Percentiles rank a stretch among this genome's conserved stretches.
These are phyloP conservation scores for Sutorius australiensis DNA, from an alignment of 768 basidiomycete species.

Conservation along the genomic window DNA sequence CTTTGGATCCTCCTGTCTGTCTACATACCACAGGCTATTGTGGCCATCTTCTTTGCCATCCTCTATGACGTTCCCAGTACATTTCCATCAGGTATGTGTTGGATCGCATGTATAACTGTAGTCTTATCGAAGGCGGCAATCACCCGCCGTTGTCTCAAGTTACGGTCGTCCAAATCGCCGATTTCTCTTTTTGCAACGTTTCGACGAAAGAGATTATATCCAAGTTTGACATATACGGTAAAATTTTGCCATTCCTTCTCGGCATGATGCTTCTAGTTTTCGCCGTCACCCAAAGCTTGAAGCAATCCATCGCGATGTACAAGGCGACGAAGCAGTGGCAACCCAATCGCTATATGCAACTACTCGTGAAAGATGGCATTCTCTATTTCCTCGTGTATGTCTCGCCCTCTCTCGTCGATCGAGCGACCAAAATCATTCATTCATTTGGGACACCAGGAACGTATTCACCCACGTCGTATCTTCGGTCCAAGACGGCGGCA, in stretches of 20 bases:
- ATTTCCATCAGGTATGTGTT: not conserved
- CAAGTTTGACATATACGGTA: not conserved
- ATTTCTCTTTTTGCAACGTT: not conserved
- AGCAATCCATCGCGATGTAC: not conserved
- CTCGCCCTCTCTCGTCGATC: not conserved
- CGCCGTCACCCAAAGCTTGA: not conserved
- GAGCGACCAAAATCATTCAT: not conserved
- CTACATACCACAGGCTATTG: not conserved
- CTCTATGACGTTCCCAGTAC: not conserved
- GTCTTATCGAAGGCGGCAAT: not conserved
- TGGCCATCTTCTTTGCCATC: not conserved
- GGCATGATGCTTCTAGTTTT: not conserved
- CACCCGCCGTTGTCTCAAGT: not conserved
- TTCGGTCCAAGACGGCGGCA: not conserved
- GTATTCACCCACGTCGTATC: not conserved
- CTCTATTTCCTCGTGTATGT: slow-evolving; percentile 2
- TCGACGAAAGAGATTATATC: not conserved
- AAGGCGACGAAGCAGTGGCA: not conserved
- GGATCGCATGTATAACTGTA: not conserved
- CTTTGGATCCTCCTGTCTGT: not conserved
- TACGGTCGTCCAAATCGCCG: not conserved
- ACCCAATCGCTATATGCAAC: not conserved
- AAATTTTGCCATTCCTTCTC: not conserved
- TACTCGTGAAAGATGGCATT: not conserved
- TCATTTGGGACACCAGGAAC: not conserved